Evolutionary conservation across 495 filamentous ascomycete genomes (phyloP).

Genomic region (Podospora pseudoanserina): DNA sequence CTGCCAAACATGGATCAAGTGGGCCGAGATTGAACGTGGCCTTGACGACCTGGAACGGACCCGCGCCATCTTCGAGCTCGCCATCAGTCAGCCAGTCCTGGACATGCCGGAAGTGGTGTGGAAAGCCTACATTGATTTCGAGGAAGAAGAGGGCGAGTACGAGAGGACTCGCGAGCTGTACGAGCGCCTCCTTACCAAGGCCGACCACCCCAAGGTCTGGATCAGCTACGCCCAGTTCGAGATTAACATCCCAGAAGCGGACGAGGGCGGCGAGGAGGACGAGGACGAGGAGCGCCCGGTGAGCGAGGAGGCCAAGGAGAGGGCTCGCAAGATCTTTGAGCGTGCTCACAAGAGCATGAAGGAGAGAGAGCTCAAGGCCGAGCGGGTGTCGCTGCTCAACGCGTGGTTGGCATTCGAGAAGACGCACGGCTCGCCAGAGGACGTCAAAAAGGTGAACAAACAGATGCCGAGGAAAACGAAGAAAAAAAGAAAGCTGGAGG

Average conservation of each 20-base stretch:
- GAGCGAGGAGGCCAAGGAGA: conserved; percentile 75
- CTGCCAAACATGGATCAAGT: conserved; percentile 90
- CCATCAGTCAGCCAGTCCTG: conserved; percentile 74
- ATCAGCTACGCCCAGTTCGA: conserved; percentile 96
- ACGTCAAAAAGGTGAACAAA: conserved; percentile 79
- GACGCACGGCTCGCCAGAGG: conserved; percentile 71
- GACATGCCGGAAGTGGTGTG: conserved; percentile 98
- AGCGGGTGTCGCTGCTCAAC: conserved; percentile 83
- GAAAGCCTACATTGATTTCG: conserved; percentile 98
- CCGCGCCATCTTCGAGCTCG: conserved; percentile 90
- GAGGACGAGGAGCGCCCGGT: conserved; percentile 60
- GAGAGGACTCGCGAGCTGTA: conserved; percentile 78
- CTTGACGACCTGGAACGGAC: conserved; percentile 84
- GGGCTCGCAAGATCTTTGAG: conserved; percentile 80
- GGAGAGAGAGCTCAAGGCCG: conserved; percentile 88
- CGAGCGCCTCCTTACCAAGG: conserved; percentile 87
- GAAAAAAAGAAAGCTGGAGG: conserved; percentile 89
- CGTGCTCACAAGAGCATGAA: conserved; percentile 86
- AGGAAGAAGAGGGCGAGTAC: conserved; percentile 89
- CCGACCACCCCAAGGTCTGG: conserved; percentile 98
- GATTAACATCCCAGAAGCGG: conserved; percentile 74
- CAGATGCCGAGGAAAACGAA: conserved; percentile 94
- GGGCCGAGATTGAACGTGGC: conserved; percentile 84
- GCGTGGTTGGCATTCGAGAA: conserved; percentile 90
- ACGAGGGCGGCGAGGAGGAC: conserved; percentile 46